Base-by-base conservation (phyloP, 805 yeast species). In the Ogataea ramenticola region DNA sequence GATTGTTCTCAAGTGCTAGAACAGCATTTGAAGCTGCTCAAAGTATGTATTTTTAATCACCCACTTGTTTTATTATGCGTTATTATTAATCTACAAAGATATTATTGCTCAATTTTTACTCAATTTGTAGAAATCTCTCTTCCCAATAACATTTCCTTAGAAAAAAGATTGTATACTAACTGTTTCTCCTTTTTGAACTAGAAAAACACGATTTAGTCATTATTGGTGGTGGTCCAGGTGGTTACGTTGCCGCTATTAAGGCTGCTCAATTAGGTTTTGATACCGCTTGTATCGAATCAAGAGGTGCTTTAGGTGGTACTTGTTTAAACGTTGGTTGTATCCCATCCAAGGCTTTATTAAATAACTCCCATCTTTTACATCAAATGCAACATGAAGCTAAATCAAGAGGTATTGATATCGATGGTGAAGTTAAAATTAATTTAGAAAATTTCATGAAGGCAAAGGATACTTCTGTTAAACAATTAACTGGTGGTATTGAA, bases 221-320 rank as follows among this genome's bases (percentile, higher is more conserved):
- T 56, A 85, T 93, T 61, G 99, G 99, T 55, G 98, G 97, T 58
- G 99, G 99, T 47, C 99, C 99, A 55, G 99, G 98, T 67, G 99
- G 99, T 50, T 93, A 93, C 66, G 93, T 93, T 57, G 98, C 97
- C 44, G 99, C 99, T 60, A 93, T 93, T 67, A 91, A 88, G 68
- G 96, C 96, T 48, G 99, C 99, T 41, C 99, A 93, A 74, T 75
- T 90, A 48, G 97, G 97, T 36, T 77, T 74, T 57, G 82, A 90
- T 67, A 88, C 96, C 44, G 99, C 97, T 31, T 93, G 99, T 77
- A 73, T 93, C 53, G 99, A 93, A 68, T 89, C 88, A 72, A 84
- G 99, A 68, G 99, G 99, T 39, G 70, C 80, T 38, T 77, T 95
- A 51, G 99, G 99, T 51, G 99, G 99, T 60, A 93, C 99, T 45